These are phyloP conservation scores for Plantago coronopus DNA, from an alignment of 305 asterid genomes.

Conservation along the genomic window DNA sequence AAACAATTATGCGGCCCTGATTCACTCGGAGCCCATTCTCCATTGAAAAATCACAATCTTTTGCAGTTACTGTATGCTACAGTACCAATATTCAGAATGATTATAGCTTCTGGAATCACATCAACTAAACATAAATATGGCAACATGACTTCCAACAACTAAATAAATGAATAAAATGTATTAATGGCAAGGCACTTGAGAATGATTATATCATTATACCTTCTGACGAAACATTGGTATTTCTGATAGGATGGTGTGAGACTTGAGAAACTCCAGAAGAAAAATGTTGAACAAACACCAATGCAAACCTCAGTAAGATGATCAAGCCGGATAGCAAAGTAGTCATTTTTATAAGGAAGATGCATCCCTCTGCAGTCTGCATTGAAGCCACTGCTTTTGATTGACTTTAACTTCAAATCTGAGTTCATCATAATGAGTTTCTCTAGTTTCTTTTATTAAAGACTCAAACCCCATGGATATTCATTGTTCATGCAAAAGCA, in stretches of 20 bases:
- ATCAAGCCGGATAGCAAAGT: slow-evolving; percentile 52
- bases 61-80: slow-evolving; percentile 15
- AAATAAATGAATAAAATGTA: neutral
- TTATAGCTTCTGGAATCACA: too few species aligned
- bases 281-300: slow-evolving; percentile 39
- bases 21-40: slow-evolving; percentile 68
- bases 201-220: neutral
- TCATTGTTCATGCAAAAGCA: too few species aligned
- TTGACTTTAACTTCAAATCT: too few species aligned
- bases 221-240: slow-evolving; percentile 14
- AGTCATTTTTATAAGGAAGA: neutral
- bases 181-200: too few species aligned
- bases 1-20: slow-evolving; percentile 77
- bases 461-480: too few species aligned
- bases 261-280: slow-evolving; percentile 39
- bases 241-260: slow-evolving; percentile 31
- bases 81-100: too few species aligned
- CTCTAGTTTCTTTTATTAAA: too few species aligned
- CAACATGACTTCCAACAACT: too few species aligned
- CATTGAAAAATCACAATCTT: slow-evolving; percentile 53
- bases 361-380: neutral
- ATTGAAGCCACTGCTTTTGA: too few species aligned
- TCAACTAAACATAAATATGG: too few species aligned
- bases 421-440: too few species aligned
- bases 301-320: slow-evolving; percentile 52